A percentile compares a stretch with the other conserved stretches of the same genome.
Evolutionary conservation across 2,329 filamentous ascomycete species (phyloP).

Genomic region (Colletotrichum tropicicola): DNA sequence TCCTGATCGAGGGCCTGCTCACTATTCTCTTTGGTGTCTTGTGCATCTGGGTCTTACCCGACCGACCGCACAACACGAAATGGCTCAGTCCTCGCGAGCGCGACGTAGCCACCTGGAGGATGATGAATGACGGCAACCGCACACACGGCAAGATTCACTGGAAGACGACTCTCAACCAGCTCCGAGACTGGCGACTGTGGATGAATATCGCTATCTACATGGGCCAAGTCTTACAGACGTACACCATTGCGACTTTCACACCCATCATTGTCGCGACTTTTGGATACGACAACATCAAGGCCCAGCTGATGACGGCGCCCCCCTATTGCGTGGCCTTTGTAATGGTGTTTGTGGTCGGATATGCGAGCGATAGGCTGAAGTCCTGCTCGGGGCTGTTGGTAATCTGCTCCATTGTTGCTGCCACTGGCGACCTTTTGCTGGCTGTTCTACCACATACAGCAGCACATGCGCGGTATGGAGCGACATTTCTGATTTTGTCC

Average conservation of each 20-base stretch:
- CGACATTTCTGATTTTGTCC: slow-evolving; percentile 13
- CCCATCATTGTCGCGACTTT: slow-evolving; percentile 34
- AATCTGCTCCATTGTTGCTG: slow-evolving; percentile 26
- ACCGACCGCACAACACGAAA: slow-evolving; percentile 32
- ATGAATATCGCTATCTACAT: slow-evolving; percentile 55
- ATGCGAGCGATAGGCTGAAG: slow-evolving; percentile 26
- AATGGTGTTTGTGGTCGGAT: slow-evolving; percentile 29
- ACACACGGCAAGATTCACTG: slow-evolving; percentile 21
- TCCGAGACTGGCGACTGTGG: slow-evolving; percentile 52
- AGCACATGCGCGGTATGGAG: slow-evolving; percentile 9
- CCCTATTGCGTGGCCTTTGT: slow-evolving; percentile 29
- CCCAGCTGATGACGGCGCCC: slow-evolving; percentile 34
- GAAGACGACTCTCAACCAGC: slow-evolving; percentile 32
- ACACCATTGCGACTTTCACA: slow-evolving; percentile 32
- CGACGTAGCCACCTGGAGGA: slow-evolving; percentile 30
- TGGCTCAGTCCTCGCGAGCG: slow-evolving; percentile 33
- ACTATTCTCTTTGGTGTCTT: slow-evolving; percentile 40
- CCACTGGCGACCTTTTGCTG: slow-evolving; percentile 9
- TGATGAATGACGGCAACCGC: slow-evolving; percentile 32
- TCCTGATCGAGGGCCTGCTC: slow-evolving; percentile 45
- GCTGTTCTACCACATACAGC: slow-evolving; percentile 10
- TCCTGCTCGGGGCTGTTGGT: slow-evolving; percentile 31
- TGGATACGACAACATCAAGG: slow-evolving; percentile 31
- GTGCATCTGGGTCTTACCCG: slow-evolving; percentile 31
- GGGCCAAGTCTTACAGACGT: slow-evolving; percentile 23